Percentiles rank a stretch among this genome's conserved stretches.
Evolutionary conservation across 352 stramenopile species (phyloP).

Genomic region (Peronosclerospora sorghi): DNA sequence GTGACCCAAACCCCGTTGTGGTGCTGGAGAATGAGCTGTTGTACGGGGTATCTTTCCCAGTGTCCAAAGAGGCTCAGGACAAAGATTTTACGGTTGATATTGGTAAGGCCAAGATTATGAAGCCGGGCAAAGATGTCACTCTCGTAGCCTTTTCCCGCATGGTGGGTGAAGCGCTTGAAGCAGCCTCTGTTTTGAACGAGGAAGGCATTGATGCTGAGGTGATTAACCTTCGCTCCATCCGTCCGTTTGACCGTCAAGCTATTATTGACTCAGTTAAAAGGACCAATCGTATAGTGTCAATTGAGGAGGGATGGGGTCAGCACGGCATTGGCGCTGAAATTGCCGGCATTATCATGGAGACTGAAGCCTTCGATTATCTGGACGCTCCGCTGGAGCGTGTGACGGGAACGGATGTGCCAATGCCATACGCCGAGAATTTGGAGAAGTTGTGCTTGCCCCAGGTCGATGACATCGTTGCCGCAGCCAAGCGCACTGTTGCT

Average conservation of each 20-base stretch:
- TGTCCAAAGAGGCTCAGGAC: constrained; percentile 93
- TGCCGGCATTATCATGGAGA: constrained; percentile 95
- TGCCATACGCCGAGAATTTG: constrained; percentile 97
- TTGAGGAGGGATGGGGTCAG: constrained; percentile 96
- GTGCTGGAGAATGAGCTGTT: constrained; percentile 99
- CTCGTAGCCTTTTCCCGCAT: constrained; percentile 97
- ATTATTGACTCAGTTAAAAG: constrained; percentile 98
- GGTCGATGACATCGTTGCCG: constrained; percentile 89
- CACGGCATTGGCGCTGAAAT: constrained; percentile 97
- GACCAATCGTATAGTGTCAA: constrained; percentile 94
- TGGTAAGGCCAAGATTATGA: constrained; percentile 99
- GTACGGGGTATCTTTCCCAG: constrained; percentile 96
- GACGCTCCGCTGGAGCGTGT: constrained; percentile 96
- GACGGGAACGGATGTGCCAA: constrained; percentile 96
- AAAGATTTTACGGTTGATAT: constrained; percentile 98
- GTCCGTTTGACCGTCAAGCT: constrained; percentile 93
- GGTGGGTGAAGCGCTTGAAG: constrained; percentile 94
- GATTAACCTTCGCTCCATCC: constrained; percentile 89
- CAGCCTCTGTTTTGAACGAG: constrained; percentile 87
- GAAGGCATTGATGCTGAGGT: constrained; percentile 96
- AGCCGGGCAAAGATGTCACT: constrained; percentile 93
- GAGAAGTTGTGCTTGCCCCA: constrained; percentile 92
- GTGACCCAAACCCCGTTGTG: constrained; percentile 98
- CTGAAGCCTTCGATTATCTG: constrained; percentile 97
- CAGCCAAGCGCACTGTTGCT: constrained; percentile 82